phyloP scores from a whole-genome alignment of 768 basidiomycete genomes.

The Xerocomellus intermedius region DNA sequence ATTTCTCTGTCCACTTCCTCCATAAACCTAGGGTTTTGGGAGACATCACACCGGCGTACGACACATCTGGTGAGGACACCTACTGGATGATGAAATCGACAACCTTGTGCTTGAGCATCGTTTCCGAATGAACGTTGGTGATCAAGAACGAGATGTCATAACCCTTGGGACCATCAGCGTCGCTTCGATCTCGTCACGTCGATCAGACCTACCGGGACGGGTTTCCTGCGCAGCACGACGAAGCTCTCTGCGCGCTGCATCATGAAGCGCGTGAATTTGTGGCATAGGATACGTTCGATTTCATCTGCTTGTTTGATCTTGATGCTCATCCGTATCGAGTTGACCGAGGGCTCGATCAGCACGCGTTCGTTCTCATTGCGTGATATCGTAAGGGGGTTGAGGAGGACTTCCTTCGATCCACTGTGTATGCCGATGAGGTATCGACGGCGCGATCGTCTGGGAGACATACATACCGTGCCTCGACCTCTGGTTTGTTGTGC shows the following conservation, averaged over 20 bases:
- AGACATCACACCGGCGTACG: not conserved
- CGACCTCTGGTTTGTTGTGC: slow-evolving; percentile 96
- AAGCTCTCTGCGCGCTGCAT: slow-evolving; percentile 99
- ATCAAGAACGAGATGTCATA: slow-evolving; percentile 99
- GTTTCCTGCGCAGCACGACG: slow-evolving; percentile 92
- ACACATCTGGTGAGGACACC: slow-evolving; percentile 29
- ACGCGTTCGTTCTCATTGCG: slow-evolving; percentile 98
- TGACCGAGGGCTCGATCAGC: slow-evolving; percentile 94
- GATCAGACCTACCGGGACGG: slow-evolving; percentile 64
- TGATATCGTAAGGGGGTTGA: slow-evolving; percentile 91
- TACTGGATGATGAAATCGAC: slow-evolving; percentile 99
- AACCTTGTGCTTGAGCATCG: slow-evolving; percentile 99
- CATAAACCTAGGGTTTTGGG: slow-evolving; percentile 69
- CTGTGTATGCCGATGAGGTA: slow-evolving; percentile 40
- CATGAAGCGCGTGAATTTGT: slow-evolving; percentile 99
- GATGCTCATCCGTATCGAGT: slow-evolving; percentile 95
- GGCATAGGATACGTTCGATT: slow-evolving; percentile 94
- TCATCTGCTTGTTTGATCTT: slow-evolving; percentile 99
- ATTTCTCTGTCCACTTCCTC: slow-evolving; percentile 99
- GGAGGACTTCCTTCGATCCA: slow-evolving; percentile 88
- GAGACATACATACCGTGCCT: slow-evolving; percentile 60
- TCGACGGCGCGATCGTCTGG: not conserved
- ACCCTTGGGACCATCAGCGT: slow-evolving; percentile 53
- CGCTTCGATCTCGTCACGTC: slow-evolving; percentile 11
- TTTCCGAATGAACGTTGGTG: slow-evolving; percentile 94